Conservation (phyloP, 2,329 filamentous ascomycete species). For the Pseudogymnoascus sp. region DNA sequence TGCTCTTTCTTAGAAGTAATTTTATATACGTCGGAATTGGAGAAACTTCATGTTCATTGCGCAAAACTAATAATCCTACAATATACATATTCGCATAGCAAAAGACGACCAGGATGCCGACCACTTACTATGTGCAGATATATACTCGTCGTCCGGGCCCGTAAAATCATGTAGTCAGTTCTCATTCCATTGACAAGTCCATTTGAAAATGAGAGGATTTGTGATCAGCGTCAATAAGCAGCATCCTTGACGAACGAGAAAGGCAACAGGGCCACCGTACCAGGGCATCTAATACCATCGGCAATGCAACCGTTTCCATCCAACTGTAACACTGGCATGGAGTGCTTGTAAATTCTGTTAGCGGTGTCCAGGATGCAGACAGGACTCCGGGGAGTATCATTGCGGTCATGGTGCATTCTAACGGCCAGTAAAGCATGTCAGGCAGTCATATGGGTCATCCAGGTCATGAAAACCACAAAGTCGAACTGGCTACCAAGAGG, state of each 20-base stretch:
- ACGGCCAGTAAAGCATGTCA: slow-evolving; percentile 6
- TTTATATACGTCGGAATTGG: not conserved
- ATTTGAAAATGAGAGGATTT: not conserved
- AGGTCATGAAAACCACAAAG: not conserved
- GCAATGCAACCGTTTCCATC: not conserved
- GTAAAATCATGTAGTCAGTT: not conserved
- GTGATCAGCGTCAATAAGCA: not conserved
- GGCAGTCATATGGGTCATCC: slow-evolving; percentile 4
- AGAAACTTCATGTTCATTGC: slow-evolving; percentile 3
- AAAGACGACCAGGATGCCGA: not conserved
- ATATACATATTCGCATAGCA: slow-evolving; percentile 6
- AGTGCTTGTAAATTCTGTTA: not conserved
- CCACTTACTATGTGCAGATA: slow-evolving; percentile 7
- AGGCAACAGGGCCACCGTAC: not conserved
- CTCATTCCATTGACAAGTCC: not conserved
- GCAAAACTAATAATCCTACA: slow-evolving; percentile 2
- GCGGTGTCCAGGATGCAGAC: not conserved
- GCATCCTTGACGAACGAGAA: not conserved
- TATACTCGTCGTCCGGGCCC: not conserved
- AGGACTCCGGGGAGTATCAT: not conserved
- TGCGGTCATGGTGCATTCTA: slow-evolving; percentile 2
- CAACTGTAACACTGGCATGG: slow-evolving; percentile 1
- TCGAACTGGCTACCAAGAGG: slow-evolving; percentile 4
- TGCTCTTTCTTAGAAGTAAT: not conserved
- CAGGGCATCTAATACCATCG: not conserved